Conservation (phyloP, 139 green algal genomes). For the Tetradesmus obliquus region DNA sequence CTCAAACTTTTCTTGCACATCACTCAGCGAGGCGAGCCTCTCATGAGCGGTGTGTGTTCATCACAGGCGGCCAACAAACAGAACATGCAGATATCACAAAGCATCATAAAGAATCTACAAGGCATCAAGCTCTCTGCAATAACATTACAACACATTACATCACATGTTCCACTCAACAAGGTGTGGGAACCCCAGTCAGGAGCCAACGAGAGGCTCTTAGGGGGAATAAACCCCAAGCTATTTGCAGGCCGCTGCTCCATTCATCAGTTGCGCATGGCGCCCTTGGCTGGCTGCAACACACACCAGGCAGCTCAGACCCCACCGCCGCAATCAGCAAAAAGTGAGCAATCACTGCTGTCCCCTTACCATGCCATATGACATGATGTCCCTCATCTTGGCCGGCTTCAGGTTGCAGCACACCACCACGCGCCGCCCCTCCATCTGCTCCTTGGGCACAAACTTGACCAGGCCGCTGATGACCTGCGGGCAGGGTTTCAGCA, state of each 20-base stretch:
- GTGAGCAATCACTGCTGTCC: neutral
- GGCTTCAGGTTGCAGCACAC: slow-evolving; percentile 98
- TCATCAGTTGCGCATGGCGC: neutral
- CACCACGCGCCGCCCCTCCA: slow-evolving; percentile 76
- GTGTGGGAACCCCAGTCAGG: neutral
- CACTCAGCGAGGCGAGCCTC: slow-evolving; percentile 12
- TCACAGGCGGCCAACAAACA: slow-evolving; percentile 11
- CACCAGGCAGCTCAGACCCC: neutral
- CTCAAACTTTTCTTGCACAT: slow-evolving; percentile 63
- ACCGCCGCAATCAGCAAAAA: neutral
- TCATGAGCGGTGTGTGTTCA: slow-evolving; percentile 13
- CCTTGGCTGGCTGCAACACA: neutral
- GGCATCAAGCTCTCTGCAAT: neutral
- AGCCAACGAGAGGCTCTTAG: neutral
- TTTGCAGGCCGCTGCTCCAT: too few relatives aligned
- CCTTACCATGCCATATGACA: slow-evolving; percentile 88
- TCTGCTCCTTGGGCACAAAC: slow-evolving; percentile 89
- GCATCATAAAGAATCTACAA: neutral
- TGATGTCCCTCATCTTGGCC: slow-evolving; percentile 94
- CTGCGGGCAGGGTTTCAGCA: slow-evolving; percentile 27
- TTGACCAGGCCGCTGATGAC: slow-evolving; percentile 94
- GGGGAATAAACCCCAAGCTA: too few relatives aligned
- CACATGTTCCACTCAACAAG: too few relatives aligned
- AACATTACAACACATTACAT: neutral
- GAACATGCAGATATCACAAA: neutral